Evolutionary conservation across 2,329 filamentous ascomycete species (phyloP).

Genomic region (Sporothrix euskadiensis): DNA sequence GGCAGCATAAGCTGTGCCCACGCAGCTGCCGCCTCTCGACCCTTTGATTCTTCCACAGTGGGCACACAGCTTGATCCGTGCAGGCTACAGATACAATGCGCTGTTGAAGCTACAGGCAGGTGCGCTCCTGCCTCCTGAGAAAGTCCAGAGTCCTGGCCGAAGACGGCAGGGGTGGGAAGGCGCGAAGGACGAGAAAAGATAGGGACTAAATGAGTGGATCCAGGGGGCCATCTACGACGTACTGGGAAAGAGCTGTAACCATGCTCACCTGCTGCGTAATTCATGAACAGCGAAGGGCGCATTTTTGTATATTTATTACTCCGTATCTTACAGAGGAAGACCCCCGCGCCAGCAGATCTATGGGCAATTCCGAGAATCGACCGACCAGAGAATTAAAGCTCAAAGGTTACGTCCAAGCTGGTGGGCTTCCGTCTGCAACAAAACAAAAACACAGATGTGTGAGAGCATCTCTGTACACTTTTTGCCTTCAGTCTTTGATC

Average conservation of each 20-base stretch:
- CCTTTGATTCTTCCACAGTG: neutral
- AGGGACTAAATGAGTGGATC: neutral
- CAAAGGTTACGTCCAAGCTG: neutral
- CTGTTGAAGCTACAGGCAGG: neutral
- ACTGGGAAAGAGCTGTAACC: neutral
- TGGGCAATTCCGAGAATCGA: slow-evolving; percentile 16
- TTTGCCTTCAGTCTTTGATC: neutral
- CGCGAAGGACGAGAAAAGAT: neutral
- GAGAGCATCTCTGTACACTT: neutral
- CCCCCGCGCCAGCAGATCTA: neutral
- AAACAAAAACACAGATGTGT: neutral
- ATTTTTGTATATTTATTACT: neutral
- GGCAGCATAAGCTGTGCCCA: neutral
- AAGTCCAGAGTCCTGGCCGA: neutral
- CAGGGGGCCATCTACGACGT: neutral
- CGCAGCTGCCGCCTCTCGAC: too few relatives aligned
- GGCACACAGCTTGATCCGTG: neutral
- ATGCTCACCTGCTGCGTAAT: neutral
- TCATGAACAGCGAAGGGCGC: neutral
- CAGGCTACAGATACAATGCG: neutral
- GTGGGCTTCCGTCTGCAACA: neutral
- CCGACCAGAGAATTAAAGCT: neutral
- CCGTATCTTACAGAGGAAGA: neutral
- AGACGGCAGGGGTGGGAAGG: neutral
- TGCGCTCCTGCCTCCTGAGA: too few relatives aligned